Evolutionary conservation across 2,329 filamentous ascomycete genomes (phyloP), one percentile per base, ranked within the genome.

Genomic region (Colletotrichum camelliae): DNA sequence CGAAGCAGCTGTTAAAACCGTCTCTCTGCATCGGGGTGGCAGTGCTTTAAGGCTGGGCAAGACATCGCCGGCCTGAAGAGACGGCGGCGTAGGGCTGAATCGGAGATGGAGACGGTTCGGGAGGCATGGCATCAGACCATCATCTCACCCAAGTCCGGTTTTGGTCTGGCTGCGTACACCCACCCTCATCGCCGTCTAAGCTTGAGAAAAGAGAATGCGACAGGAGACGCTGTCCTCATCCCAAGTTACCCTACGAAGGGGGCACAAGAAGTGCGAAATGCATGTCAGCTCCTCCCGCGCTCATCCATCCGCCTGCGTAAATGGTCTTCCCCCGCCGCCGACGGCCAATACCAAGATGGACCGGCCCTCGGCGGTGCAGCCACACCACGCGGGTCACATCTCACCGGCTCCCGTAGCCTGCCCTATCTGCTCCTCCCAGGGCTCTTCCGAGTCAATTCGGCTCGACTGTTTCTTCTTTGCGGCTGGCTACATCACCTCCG

Each of bases 81-180:
- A 24, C 37, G 52, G 62, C 48, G 69, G 48, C 61, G 61, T 72
- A 72, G 73, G 73, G 69, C 73, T 75, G 69, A 37, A 64, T 67
- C 68, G 55, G 43, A 64, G 62, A 72, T 43, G 61, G n/a, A 21
- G 33, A 55, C 65, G n/a, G 13, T 67, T 67, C 21, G 29, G 33
- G 24, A 35, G 48, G 24, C n/a, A 52, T 18, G 16, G 27, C 37
- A 31, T 37, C 39, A 48, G 55, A 31, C 55, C 7, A 67, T 39
- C 6, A 66, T 43, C 33, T 6, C 29, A 29, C 18, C 61, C 55
- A 61, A 55, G 31, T 29, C 39, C 27, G 24, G 31, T 12, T 27
- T 24, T 29, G 29, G 31, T 62, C 21, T 18, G n/a, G 60, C 67
- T 12, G 60, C 33, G 35, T 31, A 65, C 48, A 58, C 67, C 72